Base-by-base conservation (phyloP, 768 basidiomycete genomes). In the Infundibulicybe gibba region DNA sequence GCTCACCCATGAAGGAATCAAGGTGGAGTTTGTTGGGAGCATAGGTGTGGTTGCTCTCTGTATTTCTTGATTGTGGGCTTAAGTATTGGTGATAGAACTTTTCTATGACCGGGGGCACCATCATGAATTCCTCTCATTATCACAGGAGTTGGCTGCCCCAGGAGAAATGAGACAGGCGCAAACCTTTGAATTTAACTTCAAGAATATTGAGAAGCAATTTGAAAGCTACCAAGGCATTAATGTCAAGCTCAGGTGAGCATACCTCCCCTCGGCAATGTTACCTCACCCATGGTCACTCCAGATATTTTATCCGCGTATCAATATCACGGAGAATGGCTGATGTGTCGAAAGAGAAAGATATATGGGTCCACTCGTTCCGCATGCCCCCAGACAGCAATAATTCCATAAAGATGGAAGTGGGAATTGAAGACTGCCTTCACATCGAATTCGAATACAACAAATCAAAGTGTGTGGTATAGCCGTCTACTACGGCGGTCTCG, bases 391-490 rank as follows among this genome's bases (percentile, higher is more conserved):
- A 98, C 65, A 90, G 83, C 60, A 97, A 97, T 65, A 97, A 95
- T 63, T 87, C 91, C 35, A 98, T 98, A 71, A 97, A 95, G 76
- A 98, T 99, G 97, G 97, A 97, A 69, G 97, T 98, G 32, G 97
- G 97, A 6, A 99, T 99, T 49, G 97, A 98, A 64, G 97, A 98
- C 61, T 98, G 97, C 65, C 67, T 98, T 57, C 95, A 98, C 64
- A 99, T 98, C 57, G 97, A 97, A 63, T 98, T 97, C 54, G 97
- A 98, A 70, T 98, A 99, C 71, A 97, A 99, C 76, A 97, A 98
- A 64, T 95, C 94, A 47, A 98, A 99, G 95, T 91, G 49, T 53
- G 88, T 74, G 13, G 32, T 6, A 42, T 43, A 31, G 20, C 14
- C 20, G 17, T 10, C 44, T 16, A 5, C 40, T n/a, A 17, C 31